Conservation (phyloP, 106 monocot species). For the Dioscorea alata region DNA sequence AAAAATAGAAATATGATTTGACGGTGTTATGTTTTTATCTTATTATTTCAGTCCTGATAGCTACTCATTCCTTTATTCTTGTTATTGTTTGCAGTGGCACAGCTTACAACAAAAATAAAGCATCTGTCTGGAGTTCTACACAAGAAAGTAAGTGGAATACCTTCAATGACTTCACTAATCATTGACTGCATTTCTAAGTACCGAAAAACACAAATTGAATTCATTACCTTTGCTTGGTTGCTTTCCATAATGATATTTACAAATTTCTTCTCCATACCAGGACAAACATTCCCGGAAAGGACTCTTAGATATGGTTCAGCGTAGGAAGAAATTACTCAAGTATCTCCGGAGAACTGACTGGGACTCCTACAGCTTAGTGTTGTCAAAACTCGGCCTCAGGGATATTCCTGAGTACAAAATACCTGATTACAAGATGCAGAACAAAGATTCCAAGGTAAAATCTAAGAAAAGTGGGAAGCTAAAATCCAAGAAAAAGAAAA, state of each 20-base stretch:
- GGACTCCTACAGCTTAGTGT: constrained; percentile 86
- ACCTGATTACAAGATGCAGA: constrained; percentile 33
- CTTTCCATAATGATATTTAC: too few relatives aligned
- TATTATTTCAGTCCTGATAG: background rate
- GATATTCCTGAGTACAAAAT: constrained; percentile 56
- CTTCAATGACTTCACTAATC: too few relatives aligned
- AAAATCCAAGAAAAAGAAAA: too few relatives aligned
- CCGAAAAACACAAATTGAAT: too few relatives aligned
- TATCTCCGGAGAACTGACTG: constrained; percentile 94
- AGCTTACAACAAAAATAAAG: constrained; percentile 93
- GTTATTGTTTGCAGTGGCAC: constrained; percentile 62
- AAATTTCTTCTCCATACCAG: constrained; percentile 12
- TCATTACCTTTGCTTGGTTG: too few relatives aligned
- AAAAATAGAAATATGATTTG: too few relatives aligned
- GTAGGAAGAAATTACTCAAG: constrained; percentile 87
- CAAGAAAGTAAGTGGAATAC: constrained; percentile 51
- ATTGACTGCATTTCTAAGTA: background rate
- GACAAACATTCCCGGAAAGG: constrained; percentile 96
- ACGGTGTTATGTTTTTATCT: too few relatives aligned
- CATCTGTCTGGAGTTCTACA: constrained; percentile 73
- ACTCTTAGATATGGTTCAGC: constrained; percentile 85
- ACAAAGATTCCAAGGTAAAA: too few relatives aligned
- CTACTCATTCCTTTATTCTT: background rate
- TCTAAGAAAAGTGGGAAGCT: too few relatives aligned
- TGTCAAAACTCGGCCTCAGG: constrained; percentile 77